Evolutionary conservation across 1,139 yeast species (phyloP).

Genomic region (Sugiyamaella xylanicola): DNA sequence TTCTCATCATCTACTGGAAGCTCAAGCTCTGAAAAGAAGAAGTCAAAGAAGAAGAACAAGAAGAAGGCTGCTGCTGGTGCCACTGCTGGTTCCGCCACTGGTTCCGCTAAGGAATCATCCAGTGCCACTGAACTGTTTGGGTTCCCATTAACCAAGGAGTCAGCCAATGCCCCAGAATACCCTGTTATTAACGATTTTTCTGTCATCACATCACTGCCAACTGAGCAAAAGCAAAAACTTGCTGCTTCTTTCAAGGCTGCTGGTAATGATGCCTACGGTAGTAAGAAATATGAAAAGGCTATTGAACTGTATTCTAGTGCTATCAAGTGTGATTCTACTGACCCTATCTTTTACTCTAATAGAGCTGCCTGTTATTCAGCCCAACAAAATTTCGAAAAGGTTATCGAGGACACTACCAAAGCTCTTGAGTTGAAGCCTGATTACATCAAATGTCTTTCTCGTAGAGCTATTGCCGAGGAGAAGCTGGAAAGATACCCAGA

Average conservation of each 20-base stretch:
- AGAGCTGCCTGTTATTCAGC: constrained; percentile 95
- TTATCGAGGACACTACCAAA: constrained; percentile 80
- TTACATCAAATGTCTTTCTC: constrained; percentile 81
- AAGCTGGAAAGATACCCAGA: constrained; percentile 74
- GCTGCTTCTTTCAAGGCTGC: constrained; percentile 82
- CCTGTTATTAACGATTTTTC: constrained; percentile 44
- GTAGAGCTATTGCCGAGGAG: constrained; percentile 78
- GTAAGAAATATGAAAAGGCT: constrained; percentile 70
- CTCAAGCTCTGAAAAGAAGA: constrained; percentile 31
- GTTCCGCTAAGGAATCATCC: constrained; percentile 10
- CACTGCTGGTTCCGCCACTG: constrained; percentile 8
- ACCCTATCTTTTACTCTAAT: constrained; percentile 89
- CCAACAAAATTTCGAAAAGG: constrained; percentile 74
- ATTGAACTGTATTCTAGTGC: constrained; percentile 79
- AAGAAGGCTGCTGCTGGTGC: constrained; percentile 29
- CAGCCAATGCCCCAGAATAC: constrained; percentile 35
- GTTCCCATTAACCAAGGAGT: constrained; percentile 33
- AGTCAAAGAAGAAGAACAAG: constrained; percentile 35
- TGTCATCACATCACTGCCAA: constrained; percentile 51
- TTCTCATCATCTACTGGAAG: constrained; percentile 13
- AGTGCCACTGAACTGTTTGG: constrained; percentile 27
- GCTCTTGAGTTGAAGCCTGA: constrained; percentile 87
- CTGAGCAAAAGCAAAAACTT: constrained; percentile 63
- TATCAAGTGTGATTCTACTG: constrained; percentile 62
- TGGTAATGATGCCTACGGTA: constrained; percentile 80